Conservation (phyloP, 108 stramenopile genomes). For the Pseudonitzschia delicatissima region DNA sequence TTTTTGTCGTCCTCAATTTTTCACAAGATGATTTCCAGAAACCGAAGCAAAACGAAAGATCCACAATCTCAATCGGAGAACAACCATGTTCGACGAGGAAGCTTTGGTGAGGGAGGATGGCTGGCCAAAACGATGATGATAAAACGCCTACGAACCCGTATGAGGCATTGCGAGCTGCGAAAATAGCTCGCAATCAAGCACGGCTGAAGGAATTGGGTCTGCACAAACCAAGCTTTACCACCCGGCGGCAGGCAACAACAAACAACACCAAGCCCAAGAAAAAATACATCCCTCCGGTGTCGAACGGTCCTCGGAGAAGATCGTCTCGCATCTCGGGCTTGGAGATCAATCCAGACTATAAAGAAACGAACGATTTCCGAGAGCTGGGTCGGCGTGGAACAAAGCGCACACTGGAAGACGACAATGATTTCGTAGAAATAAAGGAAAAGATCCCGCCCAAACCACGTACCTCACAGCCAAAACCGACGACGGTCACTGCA, state of each 20-base stretch:
- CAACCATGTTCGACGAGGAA: neutral
- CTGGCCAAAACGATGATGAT: neutral
- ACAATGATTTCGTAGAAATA: neutral
- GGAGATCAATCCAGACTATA: neutral
- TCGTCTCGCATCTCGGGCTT: neutral
- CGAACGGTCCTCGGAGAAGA: neutral
- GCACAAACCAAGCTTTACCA: neutral
- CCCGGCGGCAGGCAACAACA: neutral
- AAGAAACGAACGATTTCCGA: slow-evolving; percentile 15
- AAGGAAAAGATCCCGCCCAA: neutral
- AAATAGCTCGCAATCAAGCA: slow-evolving; percentile 70
- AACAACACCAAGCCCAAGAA: neutral
- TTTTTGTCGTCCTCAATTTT: too few relatives aligned
- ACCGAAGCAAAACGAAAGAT: neutral
- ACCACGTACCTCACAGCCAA: neutral
- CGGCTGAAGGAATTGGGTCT: slow-evolving; percentile 63
- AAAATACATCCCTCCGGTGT: neutral
- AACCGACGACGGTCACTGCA: slow-evolving; percentile 14
- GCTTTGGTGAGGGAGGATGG: neutral
- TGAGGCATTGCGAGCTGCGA: slow-evolving; percentile 51
- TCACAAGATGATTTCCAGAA: neutral
- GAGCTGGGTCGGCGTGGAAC: neutral
- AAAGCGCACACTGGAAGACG: neutral
- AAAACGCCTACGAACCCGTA: slow-evolving; percentile 42
- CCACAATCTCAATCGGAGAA: neutral